Evolutionary conservation across 139 green algal species (phyloP).

Genomic region (Diplosphaera chodatii): DNA sequence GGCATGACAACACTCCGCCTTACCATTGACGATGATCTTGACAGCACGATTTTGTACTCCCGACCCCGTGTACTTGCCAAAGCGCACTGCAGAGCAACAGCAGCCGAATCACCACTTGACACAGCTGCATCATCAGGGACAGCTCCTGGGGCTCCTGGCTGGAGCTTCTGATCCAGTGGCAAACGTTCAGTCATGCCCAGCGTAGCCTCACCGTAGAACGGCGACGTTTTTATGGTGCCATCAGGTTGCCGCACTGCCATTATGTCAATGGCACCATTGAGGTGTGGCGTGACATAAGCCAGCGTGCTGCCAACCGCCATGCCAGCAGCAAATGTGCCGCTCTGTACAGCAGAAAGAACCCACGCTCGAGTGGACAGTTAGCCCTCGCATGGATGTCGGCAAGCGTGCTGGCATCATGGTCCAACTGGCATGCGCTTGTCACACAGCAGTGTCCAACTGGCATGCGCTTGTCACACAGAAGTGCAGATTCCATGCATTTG

Average conservation of each 20-base stretch:
- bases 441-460: too few relatives aligned
- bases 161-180: too few relatives aligned
- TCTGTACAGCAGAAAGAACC: too few relatives aligned
- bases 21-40: constrained; percentile 71
- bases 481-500: too few relatives aligned
- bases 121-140: not conserved
- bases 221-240: constrained; percentile 66
- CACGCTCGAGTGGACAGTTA: too few relatives aligned
- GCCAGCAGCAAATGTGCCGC: not conserved
- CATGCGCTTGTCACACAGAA: too few relatives aligned
- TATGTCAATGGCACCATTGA: constrained; percentile 87
- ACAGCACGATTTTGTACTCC: constrained; percentile 62
- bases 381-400: too few relatives aligned
- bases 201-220: constrained; percentile 72
- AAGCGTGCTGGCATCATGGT: too few relatives aligned
- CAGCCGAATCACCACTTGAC: not conserved
- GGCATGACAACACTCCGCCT: constrained; percentile 5
- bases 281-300: constrained; percentile 43
- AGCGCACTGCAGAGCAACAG: constrained; percentile 63
- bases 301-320: constrained; percentile 16
- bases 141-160: too few relatives aligned
- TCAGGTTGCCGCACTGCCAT: constrained; percentile 82
- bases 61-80: constrained; percentile 90
- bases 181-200: too few relatives aligned
- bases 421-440: too few relatives aligned